Conservation (phyloP, 2,329 filamentous ascomycete species). For the Fonsecaea nubica region DNA sequence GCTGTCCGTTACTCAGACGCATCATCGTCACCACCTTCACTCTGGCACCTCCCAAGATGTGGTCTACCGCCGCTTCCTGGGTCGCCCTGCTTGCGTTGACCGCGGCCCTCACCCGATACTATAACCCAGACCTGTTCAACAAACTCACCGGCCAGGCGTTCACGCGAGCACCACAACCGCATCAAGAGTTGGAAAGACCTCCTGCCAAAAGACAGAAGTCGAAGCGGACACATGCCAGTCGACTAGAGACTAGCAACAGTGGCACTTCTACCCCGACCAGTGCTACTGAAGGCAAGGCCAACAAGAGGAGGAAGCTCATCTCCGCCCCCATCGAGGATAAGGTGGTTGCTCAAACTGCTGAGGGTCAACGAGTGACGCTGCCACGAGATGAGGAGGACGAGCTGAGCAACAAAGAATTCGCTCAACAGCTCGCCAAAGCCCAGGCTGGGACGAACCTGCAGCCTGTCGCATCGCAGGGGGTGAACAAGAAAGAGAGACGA, state of each 20-base stretch:
- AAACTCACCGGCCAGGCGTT: conserved; percentile 26
- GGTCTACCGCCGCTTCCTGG: conserved; percentile 32
- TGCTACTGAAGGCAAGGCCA: conserved; percentile 33
- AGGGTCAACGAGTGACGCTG: conserved; percentile 38
- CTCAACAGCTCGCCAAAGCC: conserved; percentile 72
- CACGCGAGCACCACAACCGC: conserved; percentile 11
- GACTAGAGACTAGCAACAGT: conserved; percentile 28
- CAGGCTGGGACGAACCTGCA: conserved; percentile 71
- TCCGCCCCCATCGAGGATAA: conserved; percentile 44
- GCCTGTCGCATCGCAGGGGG: conserved; percentile 42
- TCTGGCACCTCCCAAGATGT: conserved; percentile 32
- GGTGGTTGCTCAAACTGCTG: conserved; percentile 42
- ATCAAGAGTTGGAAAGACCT: conserved; percentile 17
- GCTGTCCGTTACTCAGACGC: neutral
- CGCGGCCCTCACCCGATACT: conserved; percentile 33
- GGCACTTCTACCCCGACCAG: conserved; percentile 32
- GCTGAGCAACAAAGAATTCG: conserved; percentile 76
- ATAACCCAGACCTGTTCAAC: conserved; percentile 34
- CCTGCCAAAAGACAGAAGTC: conserved; percentile 32
- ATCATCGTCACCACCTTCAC: conserved; percentile 5
- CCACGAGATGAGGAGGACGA: conserved; percentile 61
- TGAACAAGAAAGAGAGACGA: conserved; percentile 49
- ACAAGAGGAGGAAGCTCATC: conserved; percentile 51
- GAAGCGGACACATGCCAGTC: conserved; percentile 33
- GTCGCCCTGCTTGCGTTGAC: conserved; percentile 30